Conservation (phyloP, 1,284 basidiomycete genomes). For the Sanghuangporus baumii region DNA sequence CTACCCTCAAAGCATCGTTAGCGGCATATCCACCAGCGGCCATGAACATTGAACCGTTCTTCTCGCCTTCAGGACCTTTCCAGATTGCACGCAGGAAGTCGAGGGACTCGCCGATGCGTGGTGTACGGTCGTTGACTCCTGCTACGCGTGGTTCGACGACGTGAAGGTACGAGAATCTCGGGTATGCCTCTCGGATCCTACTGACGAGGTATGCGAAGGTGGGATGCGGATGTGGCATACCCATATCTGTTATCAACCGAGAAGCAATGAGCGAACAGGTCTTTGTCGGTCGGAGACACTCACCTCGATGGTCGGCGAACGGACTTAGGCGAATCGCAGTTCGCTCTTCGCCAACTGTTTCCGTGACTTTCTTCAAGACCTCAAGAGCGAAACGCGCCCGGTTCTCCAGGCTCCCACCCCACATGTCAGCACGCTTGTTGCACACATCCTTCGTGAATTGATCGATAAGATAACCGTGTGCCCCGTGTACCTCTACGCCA, state of each 20-base stretch:
- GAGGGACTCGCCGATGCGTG: slow-evolving; percentile 25
- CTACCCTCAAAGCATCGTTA: slow-evolving; percentile 24
- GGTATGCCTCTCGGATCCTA: slow-evolving; percentile 30
- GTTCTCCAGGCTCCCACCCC: slow-evolving; percentile 44
- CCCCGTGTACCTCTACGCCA: slow-evolving; percentile 24
- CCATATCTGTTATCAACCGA: slow-evolving; percentile 21
- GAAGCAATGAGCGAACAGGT: background rate
- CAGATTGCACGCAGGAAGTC: slow-evolving; percentile 31
- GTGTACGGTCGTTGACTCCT: slow-evolving; percentile 12
- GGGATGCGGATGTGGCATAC: slow-evolving; percentile 34
- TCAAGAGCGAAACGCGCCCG: slow-evolving; percentile 39
- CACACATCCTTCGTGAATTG: slow-evolving; percentile 18
- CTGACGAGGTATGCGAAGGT: slow-evolving; percentile 36
- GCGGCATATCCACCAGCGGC: slow-evolving; percentile 32
- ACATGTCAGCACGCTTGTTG: slow-evolving; percentile 42
- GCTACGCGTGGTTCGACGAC: slow-evolving; percentile 34
- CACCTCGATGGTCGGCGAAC: slow-evolving; percentile 5
- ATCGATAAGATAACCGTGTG: slow-evolving; percentile 21
- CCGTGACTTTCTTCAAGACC: slow-evolving; percentile 29
- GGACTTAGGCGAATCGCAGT: slow-evolving; percentile 33
- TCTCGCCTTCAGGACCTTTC: slow-evolving; percentile 16
- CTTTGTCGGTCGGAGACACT: background rate
- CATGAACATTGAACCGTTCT: slow-evolving; percentile 28
- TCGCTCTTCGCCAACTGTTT: slow-evolving; percentile 17
- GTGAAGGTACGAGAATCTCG: slow-evolving; percentile 54